Conservation (phyloP, 106 monocot genomes). For the Narthecium ossifragum region DNA sequence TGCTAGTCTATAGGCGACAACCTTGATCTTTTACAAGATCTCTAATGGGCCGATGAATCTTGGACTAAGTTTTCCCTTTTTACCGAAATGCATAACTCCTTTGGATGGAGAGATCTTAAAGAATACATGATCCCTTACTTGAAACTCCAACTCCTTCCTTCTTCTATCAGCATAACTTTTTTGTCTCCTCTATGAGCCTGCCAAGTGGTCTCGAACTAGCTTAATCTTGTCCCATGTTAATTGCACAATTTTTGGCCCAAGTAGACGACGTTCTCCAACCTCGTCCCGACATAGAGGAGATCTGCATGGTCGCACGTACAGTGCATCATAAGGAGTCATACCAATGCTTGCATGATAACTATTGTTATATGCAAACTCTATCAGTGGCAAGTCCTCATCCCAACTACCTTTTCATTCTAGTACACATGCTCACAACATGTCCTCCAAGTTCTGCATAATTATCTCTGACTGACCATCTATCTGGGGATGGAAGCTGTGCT, state of each 20-base stretch:
- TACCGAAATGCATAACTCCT: not conserved
- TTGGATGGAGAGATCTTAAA: not conserved
- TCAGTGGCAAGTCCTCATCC: not conserved
- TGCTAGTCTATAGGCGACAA: not conserved
- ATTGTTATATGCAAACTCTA: conserved; percentile 10
- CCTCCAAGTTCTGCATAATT: not conserved
- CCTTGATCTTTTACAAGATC: no score
- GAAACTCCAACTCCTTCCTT: conserved; percentile 1
- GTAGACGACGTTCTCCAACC: not conserved
- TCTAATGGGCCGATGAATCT: not conserved
- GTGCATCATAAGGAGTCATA: conserved; percentile 10
- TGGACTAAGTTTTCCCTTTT: conserved; percentile 1
- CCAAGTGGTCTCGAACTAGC: not conserved
- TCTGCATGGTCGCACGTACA: not conserved
- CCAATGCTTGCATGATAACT: conserved; percentile 1
- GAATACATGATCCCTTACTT: not conserved
- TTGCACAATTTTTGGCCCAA: not conserved
- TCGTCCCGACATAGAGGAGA: not conserved
- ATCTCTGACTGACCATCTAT: not conserved
- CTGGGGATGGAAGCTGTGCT: not conserved
- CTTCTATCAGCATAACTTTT: not conserved
- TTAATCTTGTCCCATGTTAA: not conserved
- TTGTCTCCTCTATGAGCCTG: not conserved
- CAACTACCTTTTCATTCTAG: not conserved
- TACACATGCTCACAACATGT: not conserved